Percentiles rank a stretch among this genome's conserved stretches.
Conservation (phyloP, 2,329 filamentous ascomycete species). For the Calonectria multiphialidica region DNA sequence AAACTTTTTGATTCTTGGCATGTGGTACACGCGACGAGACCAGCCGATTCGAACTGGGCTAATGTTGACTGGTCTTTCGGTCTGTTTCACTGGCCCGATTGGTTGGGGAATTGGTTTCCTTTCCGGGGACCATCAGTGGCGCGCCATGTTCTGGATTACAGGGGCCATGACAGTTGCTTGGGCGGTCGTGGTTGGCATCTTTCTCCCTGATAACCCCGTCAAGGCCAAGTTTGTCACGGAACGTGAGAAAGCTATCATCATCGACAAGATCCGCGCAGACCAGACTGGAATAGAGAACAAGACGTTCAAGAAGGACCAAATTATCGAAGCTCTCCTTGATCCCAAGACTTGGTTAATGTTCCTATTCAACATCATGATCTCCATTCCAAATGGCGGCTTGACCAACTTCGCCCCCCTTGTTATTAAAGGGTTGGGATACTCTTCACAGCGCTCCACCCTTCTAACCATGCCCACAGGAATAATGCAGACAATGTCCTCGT, state of each 20-base stretch:
- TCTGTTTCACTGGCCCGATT: constrained; percentile 35
- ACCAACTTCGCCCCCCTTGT: constrained; percentile 25
- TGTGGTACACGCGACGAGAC: constrained; percentile 47
- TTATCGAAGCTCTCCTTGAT: constrained; percentile 60
- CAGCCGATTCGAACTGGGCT: constrained; percentile 42
- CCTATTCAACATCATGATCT: constrained; percentile 55
- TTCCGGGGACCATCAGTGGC: constrained; percentile 29
- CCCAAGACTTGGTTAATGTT: constrained; percentile 72
- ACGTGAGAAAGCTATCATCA: constrained; percentile 60
- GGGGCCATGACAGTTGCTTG: constrained; percentile 52
- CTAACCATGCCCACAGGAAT: constrained; percentile 46
- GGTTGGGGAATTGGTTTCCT: constrained; percentile 36
- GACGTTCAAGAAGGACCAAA: constrained; percentile 57
- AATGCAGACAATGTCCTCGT: constrained; percentile 47
- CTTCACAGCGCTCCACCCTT: constrained; percentile 49
- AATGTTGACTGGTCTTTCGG: constrained; percentile 38
- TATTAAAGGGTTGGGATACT: constrained; percentile 54
- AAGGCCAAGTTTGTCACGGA: constrained; percentile 60
- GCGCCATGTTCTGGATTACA: constrained; percentile 40
- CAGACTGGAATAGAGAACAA: constrained; percentile 66
- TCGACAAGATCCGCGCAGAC: constrained; percentile 61
- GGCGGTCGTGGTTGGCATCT: constrained; percentile 65
- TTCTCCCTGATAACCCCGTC: constrained; percentile 65
- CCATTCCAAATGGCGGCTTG: constrained; percentile 22
- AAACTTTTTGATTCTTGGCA: constrained; percentile 44